Percentiles rank a stretch among this genome's conserved stretches.
These are phyloP conservation scores for Cercis canadensis DNA, from an alignment of 306 rosid genomes.

Conservation along the genomic window DNA sequence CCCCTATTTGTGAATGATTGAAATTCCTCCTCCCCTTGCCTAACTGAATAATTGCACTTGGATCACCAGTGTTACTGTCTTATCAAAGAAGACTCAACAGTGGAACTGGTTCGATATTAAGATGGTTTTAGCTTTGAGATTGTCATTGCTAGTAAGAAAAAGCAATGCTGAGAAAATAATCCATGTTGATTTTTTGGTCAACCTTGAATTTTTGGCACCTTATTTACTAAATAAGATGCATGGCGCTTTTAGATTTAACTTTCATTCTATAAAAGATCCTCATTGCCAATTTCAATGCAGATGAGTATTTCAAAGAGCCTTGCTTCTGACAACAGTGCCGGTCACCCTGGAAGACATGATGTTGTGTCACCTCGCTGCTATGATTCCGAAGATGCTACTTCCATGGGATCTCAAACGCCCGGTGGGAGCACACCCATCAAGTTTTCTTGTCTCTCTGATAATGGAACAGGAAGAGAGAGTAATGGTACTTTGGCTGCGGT, in stretches of 20 bases:
- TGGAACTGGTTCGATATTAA: no score
- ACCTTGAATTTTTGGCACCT: no score
- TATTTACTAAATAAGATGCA: neutral
- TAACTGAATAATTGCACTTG: no score
- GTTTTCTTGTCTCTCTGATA: constrained; percentile 52
- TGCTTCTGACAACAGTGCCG: constrained; percentile 48
- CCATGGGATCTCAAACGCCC: constrained; percentile 73
- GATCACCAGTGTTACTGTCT: no score
- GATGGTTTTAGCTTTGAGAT: no score
- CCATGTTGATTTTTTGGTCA: no score
- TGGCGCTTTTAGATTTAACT: constrained; percentile 8
- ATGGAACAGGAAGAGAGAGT: constrained; percentile 58
- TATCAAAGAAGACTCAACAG: no score
- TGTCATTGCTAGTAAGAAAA: no score
- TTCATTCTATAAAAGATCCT: constrained; percentile 17
- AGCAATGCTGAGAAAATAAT: no score
- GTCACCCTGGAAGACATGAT: constrained; percentile 58
- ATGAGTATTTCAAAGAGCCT: constrained; percentile 89
- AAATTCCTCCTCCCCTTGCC: no score
- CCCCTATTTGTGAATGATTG: no score
- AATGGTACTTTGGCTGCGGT: constrained; percentile 67
- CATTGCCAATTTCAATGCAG: constrained; percentile 60
- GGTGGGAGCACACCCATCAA: constrained; percentile 70
- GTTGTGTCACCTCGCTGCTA: constrained; percentile 48
- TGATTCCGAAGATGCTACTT: constrained; percentile 80